Evolutionary conservation across 768 basidiomycete genomes (phyloP), one percentile per base, ranked within the genome.

Genomic region (Trametes cubensis): DNA sequence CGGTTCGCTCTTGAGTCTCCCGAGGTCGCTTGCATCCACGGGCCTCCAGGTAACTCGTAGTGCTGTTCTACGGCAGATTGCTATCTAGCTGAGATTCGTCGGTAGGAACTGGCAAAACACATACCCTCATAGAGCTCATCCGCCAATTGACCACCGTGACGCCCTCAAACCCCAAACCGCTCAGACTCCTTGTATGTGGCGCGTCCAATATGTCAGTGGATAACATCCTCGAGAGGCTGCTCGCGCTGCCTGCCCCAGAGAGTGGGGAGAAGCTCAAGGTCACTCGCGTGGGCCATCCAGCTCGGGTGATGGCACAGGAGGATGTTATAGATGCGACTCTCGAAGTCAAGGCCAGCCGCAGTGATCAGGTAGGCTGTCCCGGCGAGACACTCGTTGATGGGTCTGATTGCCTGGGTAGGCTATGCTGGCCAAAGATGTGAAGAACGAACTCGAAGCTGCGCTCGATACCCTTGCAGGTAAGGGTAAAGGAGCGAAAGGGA

Each of bases 121-220:
- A 94, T 66, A 97, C 96, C 0, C 80, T 99, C 18, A 89, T 98
- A 38, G 96, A 99, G 73, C 83, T 97, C 53, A 92, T 98, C 61
- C 86, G 92, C 28, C 95, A 98, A 69, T 75, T 95, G 23, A 85
- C 86, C 1, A 76, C 80, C 4, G 68, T 74, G 41, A 78, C 82
- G 0, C 64, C 80, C 2, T 64, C 73, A 15, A 84, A 82, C 63
- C 79, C 81, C 15, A 83, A 81, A 62, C 78, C 84, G 2, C 75
- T 79, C 40, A 83, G 88, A 34, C 76, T 97, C 4, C 84, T 98
- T 14, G 88, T 98, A 4, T 97, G 95, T 69, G 94, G 95, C 21
- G 95, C 94, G 8, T 94, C 92, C 3, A 97, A 99, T 68, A 79
- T 99, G 53, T 90, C 95, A 1, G 94, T 97, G 0, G 97, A 99